A percentile compares a stretch with the other conserved stretches of the same genome.
Evolutionary conservation across 2,329 filamentous ascomycete genomes (phyloP).

Genomic region (Coniella vitis): DNA sequence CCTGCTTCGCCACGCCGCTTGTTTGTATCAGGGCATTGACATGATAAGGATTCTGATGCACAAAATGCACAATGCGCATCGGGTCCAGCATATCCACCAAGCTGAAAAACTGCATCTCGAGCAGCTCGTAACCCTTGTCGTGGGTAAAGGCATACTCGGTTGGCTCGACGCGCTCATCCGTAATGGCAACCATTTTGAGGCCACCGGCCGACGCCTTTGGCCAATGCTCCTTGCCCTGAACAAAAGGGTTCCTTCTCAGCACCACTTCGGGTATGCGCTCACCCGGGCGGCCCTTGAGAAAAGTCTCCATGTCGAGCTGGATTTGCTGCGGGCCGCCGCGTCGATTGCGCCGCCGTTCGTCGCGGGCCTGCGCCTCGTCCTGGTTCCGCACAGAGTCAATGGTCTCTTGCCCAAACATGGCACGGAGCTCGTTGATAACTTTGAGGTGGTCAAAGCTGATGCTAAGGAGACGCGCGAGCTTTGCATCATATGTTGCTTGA

Average conservation of each 20-base stretch:
- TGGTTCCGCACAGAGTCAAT: conserved; percentile 48
- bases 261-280: conserved; percentile 65
- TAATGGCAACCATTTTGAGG: conserved; percentile 65
- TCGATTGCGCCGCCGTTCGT: conserved; percentile 34
- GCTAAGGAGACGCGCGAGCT: conserved; percentile 31
- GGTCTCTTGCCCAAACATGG: conserved; percentile 48
- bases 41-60: conserved; percentile 77
- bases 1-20: conserved; percentile 84
- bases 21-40: conserved; percentile 91
- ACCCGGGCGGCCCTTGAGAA: conserved; percentile 47
- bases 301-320: conserved; percentile 49
- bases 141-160: conserved; percentile 75
- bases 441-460: conserved; percentile 67
- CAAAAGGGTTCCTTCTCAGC: conserved; percentile 71
- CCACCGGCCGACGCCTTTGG: conserved; percentile 72
- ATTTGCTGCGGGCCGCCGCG: conserved; percentile 5
- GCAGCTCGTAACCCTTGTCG: conserved; percentile 62
- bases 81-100: conserved; percentile 81
- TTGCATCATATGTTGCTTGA: conserved; percentile 18
- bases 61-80: conserved; percentile 69
- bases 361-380: conserved; percentile 37
- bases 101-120: conserved; percentile 69
- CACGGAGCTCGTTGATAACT: conserved; percentile 83
- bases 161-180: conserved; percentile 41
- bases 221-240: conserved; percentile 85